Percentiles rank a stretch among this genome's conserved stretches.
phyloP scores from a whole-genome alignment of 257 asterid genomes.

The Solanum arcanum region DNA sequence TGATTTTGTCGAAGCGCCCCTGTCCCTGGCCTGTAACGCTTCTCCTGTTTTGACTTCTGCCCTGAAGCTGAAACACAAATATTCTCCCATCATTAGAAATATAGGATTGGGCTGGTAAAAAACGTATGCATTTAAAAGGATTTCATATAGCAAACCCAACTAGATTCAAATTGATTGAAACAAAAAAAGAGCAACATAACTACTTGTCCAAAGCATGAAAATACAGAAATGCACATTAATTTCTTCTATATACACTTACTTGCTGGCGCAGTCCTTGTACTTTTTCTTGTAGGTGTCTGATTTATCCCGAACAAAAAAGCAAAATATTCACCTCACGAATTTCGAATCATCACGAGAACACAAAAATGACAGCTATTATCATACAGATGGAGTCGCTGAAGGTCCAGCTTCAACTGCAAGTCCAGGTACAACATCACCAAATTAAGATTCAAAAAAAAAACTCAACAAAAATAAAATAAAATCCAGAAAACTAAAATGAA shows the following conservation, averaged over 20 bases:
- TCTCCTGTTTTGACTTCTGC: conserved; percentile 2
- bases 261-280: conserved; percentile 12
- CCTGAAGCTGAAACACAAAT: background rate
- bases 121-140: background rate
- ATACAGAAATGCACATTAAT: conserved; percentile 1
- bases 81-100: conserved; percentile 5
- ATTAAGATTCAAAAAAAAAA: conserved; percentile 23
- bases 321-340: background rate
- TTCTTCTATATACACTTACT: conserved; percentile 3
- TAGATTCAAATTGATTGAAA: background rate
- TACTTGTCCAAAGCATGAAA: background rate
- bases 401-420: conserved; percentile 14
- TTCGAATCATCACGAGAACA: background rate
- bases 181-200: background rate
- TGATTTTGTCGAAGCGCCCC: conserved; percentile 36
- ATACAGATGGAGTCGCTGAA: conserved; percentile 17
- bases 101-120: background rate
- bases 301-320: background rate
- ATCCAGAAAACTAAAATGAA: background rate
- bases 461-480: background rate
- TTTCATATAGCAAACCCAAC: background rate
- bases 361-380: background rate
- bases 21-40: conserved; percentile 52
- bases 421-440: background rate
- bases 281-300: conserved; percentile 22